Base-by-base conservation (phyloP, 495 filamentous ascomycete genomes). In the Choiromyces venosus region DNA sequence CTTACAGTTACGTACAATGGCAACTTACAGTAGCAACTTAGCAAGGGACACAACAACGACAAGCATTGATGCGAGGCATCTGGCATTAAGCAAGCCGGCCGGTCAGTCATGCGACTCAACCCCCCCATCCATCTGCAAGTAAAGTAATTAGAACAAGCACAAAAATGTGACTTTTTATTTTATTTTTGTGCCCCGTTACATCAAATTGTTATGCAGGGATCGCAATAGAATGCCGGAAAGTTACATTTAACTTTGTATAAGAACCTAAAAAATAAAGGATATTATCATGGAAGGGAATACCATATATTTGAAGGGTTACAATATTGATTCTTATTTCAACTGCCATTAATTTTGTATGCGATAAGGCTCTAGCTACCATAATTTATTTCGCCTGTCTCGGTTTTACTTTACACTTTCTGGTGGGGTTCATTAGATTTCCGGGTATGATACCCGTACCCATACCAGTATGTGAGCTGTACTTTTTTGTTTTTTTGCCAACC, bases 181-280 rank as follows among this genome's bases (percentile, higher is more conserved):
- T n/a, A n/a, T n/a, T 61, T 18, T 33, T 61, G 52, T 61, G 52
- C 33, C 52, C 52, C 52, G 52, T 61, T 61, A 61, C 52, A 61
- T 61, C 52, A 12, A 33, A 61, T 25, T 29, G 12, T 33, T 61
- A 61, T 61, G 52, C 52, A 61, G 52, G 52, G 52, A 61, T n/a
- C n/a, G 52, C 52, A 61, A 16, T 29, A 61, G n/a, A n/a, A n/a
- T n/a, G n/a, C 52, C 25, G 52, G 46, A 56, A 56, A 29, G n/a
- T 29, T 29, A 56, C 52, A 61, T 16, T n/a, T 29, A n/a, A 16
- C 52, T 33, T 29, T n/a, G n/a, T n/a, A 12, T 12, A 61, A 61
- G 25, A 12, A 61, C 8, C 25, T 4, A 8, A 16, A 46, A 46
- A 46, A 33, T 14, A 25, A 61, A 61, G 10, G 52, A 61, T 29